phyloP scores from a whole-genome alignment of 169 alveolate genomes.

The Amoebophrya sp. region DNA sequence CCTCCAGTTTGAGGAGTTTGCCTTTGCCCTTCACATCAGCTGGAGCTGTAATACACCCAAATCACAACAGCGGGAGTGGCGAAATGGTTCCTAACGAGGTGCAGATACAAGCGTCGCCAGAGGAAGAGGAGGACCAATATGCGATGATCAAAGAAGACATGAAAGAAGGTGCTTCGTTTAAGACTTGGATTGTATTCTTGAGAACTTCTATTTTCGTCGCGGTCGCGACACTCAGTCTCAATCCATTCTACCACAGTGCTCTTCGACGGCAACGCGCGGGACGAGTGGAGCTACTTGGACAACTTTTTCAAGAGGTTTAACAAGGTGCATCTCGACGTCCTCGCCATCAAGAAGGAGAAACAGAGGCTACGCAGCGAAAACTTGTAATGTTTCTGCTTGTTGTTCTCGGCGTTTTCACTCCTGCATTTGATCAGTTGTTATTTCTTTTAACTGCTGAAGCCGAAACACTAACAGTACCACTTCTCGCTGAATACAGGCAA shows the following conservation, averaged over 20 bases:
- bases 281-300: slow-evolving; percentile 53
- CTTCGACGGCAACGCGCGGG: slow-evolving; percentile 1
- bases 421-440: too few relatives aligned
- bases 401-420: too few relatives aligned
- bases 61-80: background rate
- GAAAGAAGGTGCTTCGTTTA: too few relatives aligned
- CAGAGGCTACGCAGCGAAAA: background rate
- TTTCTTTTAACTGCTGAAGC: background rate
- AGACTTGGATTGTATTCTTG: too few relatives aligned
- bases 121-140: background rate
- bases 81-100: background rate
- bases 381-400: background rate
- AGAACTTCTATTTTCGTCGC: too few relatives aligned
- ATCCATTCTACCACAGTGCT: too few relatives aligned
- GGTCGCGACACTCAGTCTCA: too few relatives aligned
- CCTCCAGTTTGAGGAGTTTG: too few relatives aligned
- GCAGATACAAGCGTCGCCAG: background rate
- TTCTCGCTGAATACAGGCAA: slow-evolving; percentile 49
- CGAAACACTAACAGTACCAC: slow-evolving; percentile 56
- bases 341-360: slow-evolving; percentile 67
- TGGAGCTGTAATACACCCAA: slow-evolving; percentile 21
- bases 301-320: slow-evolving; percentile 66
- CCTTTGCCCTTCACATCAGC: too few relatives aligned
- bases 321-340: slow-evolving; percentile 63
- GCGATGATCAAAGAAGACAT: background rate